These are phyloP conservation scores for Erythrophleum ivorense DNA, from an alignment of 331 rosid genomes.

Conservation along the genomic window DNA sequence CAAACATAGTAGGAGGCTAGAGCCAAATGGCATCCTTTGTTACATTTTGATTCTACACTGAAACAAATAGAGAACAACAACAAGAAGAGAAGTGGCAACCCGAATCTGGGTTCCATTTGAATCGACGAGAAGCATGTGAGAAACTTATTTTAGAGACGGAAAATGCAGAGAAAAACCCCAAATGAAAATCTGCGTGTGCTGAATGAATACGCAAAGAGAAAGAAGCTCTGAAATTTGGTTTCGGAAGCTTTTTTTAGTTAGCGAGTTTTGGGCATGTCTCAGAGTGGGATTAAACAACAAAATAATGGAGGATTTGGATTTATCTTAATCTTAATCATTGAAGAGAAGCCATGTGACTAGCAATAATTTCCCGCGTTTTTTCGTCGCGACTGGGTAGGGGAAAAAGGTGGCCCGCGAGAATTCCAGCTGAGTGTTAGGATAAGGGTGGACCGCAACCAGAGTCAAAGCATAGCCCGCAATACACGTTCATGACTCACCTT, in stretches of 20 bases:
- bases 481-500: no score
- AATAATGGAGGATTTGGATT: background rate
- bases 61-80: constrained; percentile 19
- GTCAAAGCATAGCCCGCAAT: background rate
- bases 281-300: no score
- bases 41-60: constrained; percentile 55
- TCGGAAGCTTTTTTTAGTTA: background rate
- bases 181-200: background rate
- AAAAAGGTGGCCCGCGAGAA: no score
- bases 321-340: background rate
- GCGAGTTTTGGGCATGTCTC: no score
- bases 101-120: constrained; percentile 43
- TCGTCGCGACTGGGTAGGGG: background rate
- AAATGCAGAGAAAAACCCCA: background rate
- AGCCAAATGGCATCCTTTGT: constrained; percentile 51
- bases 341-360: background rate
- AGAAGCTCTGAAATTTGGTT: background rate
- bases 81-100: constrained; percentile 30
- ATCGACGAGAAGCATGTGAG: background rate
- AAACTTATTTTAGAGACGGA: background rate
- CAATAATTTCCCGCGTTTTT: background rate
- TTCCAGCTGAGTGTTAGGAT: no score
- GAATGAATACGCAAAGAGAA: background rate
- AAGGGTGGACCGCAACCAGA: no score
- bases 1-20: constrained; percentile 60